Evolutionary conservation across 2,329 filamentous ascomycete species (phyloP).

Genomic region (Arthroderma sp.): DNA sequence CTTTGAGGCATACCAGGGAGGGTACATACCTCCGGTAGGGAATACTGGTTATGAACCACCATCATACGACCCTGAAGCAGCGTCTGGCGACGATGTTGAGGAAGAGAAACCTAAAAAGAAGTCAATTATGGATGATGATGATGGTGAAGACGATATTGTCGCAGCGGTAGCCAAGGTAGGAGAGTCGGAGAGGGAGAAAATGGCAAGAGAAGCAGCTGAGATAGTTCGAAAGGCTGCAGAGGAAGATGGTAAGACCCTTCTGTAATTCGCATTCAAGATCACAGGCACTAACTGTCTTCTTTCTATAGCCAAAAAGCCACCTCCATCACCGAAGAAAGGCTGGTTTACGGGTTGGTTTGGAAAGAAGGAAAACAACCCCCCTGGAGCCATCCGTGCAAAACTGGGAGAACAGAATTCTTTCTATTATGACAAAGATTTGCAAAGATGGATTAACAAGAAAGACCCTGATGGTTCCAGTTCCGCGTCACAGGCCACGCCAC

Average conservation of each 20-base stretch:
- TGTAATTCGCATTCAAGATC: slow-evolving; percentile 1
- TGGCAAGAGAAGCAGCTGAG: slow-evolving; percentile 69
- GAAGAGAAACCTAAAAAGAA: slow-evolving; percentile 57
- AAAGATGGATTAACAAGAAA: slow-evolving; percentile 98
- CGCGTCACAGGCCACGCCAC: slow-evolving; percentile 53
- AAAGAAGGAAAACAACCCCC: slow-evolving; percentile 48
- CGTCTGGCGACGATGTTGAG: slow-evolving; percentile 39
- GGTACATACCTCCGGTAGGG: slow-evolving; percentile 21
- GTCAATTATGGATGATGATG: slow-evolving; percentile 69
- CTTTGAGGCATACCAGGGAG: not conserved
- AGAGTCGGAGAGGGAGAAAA: slow-evolving; percentile 51
- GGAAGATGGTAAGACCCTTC: slow-evolving; percentile 40
- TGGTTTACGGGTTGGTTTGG: slow-evolving; percentile 83
- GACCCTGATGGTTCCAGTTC: slow-evolving; percentile 50
- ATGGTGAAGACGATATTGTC: slow-evolving; percentile 50
- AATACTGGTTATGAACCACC: slow-evolving; percentile 21
- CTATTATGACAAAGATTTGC: slow-evolving; percentile 87
- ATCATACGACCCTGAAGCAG: slow-evolving; percentile 26
- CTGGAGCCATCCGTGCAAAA: slow-evolving; percentile 60
- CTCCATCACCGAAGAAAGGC: slow-evolving; percentile 34
- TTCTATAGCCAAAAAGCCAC: slow-evolving; percentile 24
- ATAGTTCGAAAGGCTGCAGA: slow-evolving; percentile 74
- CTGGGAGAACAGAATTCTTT: slow-evolving; percentile 88
- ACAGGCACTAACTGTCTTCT: slow-evolving; percentile 7
- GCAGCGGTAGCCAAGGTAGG: slow-evolving; percentile 38